Evolutionary conservation across 2,329 filamentous ascomycete species (phyloP), one percentile per base, ranked within the genome.

Genomic region (Nemania abortiva): DNA sequence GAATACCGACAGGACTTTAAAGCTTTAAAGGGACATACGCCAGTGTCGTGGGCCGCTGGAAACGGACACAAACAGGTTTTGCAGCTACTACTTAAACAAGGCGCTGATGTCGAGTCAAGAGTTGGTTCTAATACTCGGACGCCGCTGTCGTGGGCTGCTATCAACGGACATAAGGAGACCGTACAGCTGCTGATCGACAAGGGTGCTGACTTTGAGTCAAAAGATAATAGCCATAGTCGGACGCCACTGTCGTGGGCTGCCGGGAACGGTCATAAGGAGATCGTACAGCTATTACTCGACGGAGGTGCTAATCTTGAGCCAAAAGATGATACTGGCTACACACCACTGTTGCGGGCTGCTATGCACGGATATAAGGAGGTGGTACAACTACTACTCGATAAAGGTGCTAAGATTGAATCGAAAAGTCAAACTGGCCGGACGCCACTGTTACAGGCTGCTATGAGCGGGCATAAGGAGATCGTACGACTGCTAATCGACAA

Each of bases 181-280:
- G 50, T 63, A 3, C 59, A 55, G n/a, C 24, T 63, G 13, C 6
- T 63, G 2, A 11, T 55, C 24, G 9, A 55, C 2, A 29, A 56
- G n/a, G 52, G 57, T 18, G 37, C 52, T 11, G 10, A 55, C 11
- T 2, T 55, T 2, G 29, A 60, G 7, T 37, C 29, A 2, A 24
- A 5, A 31, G 39, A 39, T 45, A 10, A 47, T 20, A 15, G 15
- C 2, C 20, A 6, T 47, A 3, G 3, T 27, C n/a, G 7, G 54
- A 42, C 54, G 22, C 34, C 54, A 5, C 34, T 57, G 7, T 57
- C 13, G 24, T 57, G 54, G 54, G 54, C 54, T 42, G 31, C 42
- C 0, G 15, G 22, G 50, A 5, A 37, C 7, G 27, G 27, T 6
- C 22, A 50, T 22, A 7, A 34, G 6, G 24, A 55, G 10, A 24